Conservation (phyloP, 306 rosid species). For the Crotalaria pallida region DNA sequence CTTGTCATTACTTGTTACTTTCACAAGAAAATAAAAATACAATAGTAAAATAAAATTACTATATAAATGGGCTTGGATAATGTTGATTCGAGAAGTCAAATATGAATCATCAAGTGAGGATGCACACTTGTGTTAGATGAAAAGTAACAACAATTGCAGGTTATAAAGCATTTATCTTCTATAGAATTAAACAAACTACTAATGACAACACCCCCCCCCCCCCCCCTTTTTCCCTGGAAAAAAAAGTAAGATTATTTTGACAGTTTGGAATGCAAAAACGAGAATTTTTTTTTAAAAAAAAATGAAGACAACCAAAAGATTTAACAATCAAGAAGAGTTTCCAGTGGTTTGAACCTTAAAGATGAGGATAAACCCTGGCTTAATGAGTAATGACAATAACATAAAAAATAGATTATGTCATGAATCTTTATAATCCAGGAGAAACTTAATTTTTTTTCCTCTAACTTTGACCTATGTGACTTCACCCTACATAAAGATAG, state of each 20-base stretch:
- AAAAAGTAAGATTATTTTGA: not conserved
- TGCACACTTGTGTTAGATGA: not conserved
- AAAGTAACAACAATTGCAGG: not conserved
- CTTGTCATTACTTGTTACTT: conserved; percentile 14
- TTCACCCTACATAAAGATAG: too few species aligned
- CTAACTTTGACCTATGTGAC: not conserved
- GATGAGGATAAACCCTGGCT: not conserved
- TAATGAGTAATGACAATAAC: not conserved
- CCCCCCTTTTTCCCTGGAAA: not conserved
- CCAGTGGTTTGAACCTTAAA: not conserved
- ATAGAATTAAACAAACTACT: not conserved
- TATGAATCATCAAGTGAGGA: not conserved
- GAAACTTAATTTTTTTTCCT: conserved; percentile 5
- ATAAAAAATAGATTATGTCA: not conserved
- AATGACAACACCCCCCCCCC: not conserved
- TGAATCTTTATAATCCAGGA: not conserved
- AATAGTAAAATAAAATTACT: not conserved
- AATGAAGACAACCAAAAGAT: not conserved
- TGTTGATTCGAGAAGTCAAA: not conserved
- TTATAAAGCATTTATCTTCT: conserved; percentile 1
- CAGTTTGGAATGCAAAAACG: not conserved
- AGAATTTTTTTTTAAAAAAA: not conserved
- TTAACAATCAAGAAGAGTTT: not conserved
- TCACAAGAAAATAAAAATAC: not conserved
- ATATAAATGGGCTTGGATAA: not conserved